phyloP scores from a whole-genome alignment of 257 asterid species.

The Hygrophila difformis region DNA sequence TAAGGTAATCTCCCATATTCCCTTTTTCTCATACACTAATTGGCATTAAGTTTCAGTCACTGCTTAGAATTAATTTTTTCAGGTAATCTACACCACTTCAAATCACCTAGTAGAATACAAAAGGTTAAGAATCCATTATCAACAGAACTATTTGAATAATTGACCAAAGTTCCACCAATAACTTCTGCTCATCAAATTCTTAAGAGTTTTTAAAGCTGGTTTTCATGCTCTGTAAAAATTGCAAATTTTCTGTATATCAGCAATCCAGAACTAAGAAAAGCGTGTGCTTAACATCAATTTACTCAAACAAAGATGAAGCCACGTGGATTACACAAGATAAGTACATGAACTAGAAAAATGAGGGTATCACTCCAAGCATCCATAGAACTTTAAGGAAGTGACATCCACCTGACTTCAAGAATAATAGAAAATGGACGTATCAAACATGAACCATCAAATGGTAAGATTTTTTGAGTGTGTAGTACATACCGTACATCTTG shows the following conservation, averaged over 20 bases:
- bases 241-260: slow-evolving; percentile 4
- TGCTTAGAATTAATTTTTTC: no score
- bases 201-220: no score
- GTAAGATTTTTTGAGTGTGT: slow-evolving; percentile 6
- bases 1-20: no score
- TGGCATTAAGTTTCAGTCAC: no score
- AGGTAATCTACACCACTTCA: no score
- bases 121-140: no score
- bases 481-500: slow-evolving; percentile 12
- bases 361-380: slow-evolving; percentile 17
- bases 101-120: no score
- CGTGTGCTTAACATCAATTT: slow-evolving; percentile 14
- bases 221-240: no score
- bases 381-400: slow-evolving; percentile 16
- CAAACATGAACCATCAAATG: slow-evolving; percentile 11
- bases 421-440: slow-evolving; percentile 4
- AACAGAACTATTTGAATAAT: no score
- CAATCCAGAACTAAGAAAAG: neutral
- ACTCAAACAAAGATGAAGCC: slow-evolving; percentile 10
- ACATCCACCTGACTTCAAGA: slow-evolving; percentile 9
- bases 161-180: no score
- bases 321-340: slow-evolving; percentile 13
- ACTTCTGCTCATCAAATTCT: no score
- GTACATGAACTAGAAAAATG: slow-evolving; percentile 13
- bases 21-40: no score